Evolutionary conservation across 2,329 filamentous ascomycete genomes (phyloP).

Genomic region (Verruconis gallopava): DNA sequence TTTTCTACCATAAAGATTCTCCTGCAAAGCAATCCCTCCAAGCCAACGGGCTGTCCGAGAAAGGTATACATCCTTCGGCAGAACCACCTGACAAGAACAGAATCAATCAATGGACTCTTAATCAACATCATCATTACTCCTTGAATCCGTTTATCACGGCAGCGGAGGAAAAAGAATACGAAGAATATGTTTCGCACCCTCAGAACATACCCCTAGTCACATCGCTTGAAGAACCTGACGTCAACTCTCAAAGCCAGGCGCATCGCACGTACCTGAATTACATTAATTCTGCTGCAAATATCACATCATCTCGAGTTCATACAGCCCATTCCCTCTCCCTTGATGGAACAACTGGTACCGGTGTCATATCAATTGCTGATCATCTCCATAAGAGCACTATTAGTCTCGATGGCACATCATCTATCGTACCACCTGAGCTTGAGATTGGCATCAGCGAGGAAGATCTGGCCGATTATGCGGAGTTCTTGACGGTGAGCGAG

Average conservation of each 20-base stretch:
- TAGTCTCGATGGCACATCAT: not conserved
- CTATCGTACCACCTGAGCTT: not conserved
- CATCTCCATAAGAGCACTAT: not conserved
- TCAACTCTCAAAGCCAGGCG: slow-evolving; percentile 28
- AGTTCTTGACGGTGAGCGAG: slow-evolving; percentile 59
- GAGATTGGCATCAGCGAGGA: slow-evolving; percentile 33
- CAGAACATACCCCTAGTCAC: slow-evolving; percentile 76
- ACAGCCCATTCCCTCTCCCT: slow-evolving; percentile 44
- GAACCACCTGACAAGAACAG: slow-evolving; percentile 57
- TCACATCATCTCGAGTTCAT: no score
- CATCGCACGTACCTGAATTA: slow-evolving; percentile 68
- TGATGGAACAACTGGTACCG: slow-evolving; percentile 16
- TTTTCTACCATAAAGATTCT: slow-evolving; percentile 23
- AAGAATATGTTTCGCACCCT: slow-evolving; percentile 77
- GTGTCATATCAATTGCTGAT: not conserved
- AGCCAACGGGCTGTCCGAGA: not conserved
- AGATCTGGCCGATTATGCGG: slow-evolving; percentile 59
- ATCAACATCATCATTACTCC: slow-evolving; percentile 72
- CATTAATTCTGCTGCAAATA: slow-evolving; percentile 29
- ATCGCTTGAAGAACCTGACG: slow-evolving; percentile 48
- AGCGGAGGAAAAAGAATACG: slow-evolving; percentile 74
- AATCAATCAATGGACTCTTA: slow-evolving; percentile 77
- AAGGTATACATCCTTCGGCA: slow-evolving; percentile 32
- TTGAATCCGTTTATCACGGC: slow-evolving; percentile 70
- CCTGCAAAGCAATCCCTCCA: slow-evolving; percentile 17